Evolutionary conservation across 2,329 filamentous ascomycete genomes (phyloP).

Genomic region (Cordyceps fumosorosea): DNA sequence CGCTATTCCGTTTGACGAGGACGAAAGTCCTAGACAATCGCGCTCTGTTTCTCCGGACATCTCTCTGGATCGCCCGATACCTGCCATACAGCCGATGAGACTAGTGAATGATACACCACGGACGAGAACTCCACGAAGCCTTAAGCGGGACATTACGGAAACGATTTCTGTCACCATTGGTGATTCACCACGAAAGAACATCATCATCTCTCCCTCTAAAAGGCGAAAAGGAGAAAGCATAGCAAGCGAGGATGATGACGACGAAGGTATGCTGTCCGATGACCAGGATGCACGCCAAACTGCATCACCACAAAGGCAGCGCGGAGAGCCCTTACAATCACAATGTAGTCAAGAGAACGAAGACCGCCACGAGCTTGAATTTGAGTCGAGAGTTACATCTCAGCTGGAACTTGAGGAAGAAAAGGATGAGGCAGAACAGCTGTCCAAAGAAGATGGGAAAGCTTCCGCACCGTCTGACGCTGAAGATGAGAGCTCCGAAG

Average conservation of each 20-base stretch:
- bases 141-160: constrained; percentile 3
- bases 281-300: neutral
- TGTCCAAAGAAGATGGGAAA: neutral
- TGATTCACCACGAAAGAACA: neutral
- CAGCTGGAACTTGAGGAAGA: neutral
- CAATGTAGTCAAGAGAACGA: neutral
- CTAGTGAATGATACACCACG: constrained; percentile 5
- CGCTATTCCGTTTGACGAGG: neutral
- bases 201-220: constrained; percentile 2
- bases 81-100: constrained; percentile 12
- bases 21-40: neutral
- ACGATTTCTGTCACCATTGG: constrained; percentile 12
- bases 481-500: constrained; percentile 15
- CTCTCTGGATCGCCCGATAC: constrained; percentile 17
- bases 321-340: neutral
- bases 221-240: constrained; percentile 8
- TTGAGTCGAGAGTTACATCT: neutral
- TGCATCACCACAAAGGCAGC: neutral
- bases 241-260: neutral
- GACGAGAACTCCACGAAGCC: constrained; percentile 2
- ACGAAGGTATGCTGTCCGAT: neutral
- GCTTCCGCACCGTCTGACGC: neutral
- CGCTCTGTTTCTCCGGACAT: neutral
- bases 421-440: neutral
- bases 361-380: neutral